Evolutionary conservation across 306 rosid species (phyloP).

Genomic region (Sphenostylis stenocarpa): DNA sequence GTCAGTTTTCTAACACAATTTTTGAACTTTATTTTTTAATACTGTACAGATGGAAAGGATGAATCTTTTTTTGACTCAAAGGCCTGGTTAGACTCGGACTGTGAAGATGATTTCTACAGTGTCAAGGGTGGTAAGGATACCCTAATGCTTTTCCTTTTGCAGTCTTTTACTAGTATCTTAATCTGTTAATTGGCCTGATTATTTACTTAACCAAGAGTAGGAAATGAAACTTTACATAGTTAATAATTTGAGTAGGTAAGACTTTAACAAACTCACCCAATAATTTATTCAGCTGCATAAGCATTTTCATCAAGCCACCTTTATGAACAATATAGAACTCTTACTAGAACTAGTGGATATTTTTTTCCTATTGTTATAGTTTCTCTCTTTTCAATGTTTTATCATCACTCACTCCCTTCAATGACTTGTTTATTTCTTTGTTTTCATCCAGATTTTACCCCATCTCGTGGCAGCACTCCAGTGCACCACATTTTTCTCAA

Average conservation of each 20-base stretch:
- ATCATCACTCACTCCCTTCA: neutral
- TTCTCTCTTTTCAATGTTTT: neutral
- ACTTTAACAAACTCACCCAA: neutral
- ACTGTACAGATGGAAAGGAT: conserved; percentile 72
- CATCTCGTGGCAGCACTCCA: conserved; percentile 85
- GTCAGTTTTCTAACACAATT: neutral
- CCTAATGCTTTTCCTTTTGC: conserved; percentile 22
- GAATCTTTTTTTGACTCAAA: conserved; percentile 81
- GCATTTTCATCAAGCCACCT: neutral
- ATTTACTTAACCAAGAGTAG: neutral
- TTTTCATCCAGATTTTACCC: conserved; percentile 65
- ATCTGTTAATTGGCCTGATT: neutral
- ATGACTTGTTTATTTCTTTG: conserved; percentile 13
- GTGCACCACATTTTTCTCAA: conserved; percentile 47
- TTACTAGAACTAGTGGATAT: neutral
- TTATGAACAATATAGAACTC: conserved; percentile 7
- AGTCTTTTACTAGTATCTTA: conserved; percentile 18
- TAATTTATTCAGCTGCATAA: neutral
- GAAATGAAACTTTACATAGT: neutral
- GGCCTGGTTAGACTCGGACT: conserved; percentile 89
- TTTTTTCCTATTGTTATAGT: neutral
- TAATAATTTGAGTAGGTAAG: neutral
- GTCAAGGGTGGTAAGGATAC: conserved; percentile 89
- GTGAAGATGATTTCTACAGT: conserved; percentile 86
- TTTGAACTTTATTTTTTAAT: conserved; percentile 13